Percentiles rank a stretch among this genome's conserved stretches.
phyloP scores from a whole-genome alignment of 371 early-diverging fungal genomes.

The Mucor mucedo region DNA sequence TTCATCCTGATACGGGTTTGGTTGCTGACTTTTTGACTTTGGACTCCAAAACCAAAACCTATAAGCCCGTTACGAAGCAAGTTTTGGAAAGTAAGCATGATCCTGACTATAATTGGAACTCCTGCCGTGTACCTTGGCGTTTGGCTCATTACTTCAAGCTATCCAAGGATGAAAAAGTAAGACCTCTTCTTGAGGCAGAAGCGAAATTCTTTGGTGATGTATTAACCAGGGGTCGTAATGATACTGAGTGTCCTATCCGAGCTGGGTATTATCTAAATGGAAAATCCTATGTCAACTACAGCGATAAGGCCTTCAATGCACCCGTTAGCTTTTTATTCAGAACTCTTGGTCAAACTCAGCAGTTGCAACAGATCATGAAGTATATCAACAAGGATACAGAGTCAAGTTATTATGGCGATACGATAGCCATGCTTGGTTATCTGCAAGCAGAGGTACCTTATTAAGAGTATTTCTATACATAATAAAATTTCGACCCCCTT shows the following conservation, averaged over 20 bases:
- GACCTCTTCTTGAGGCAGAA: slow-evolving; percentile 51
- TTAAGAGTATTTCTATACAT: background rate
- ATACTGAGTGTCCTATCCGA: slow-evolving; percentile 46
- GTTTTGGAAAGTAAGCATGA: slow-evolving; percentile 58
- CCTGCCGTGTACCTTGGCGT: slow-evolving; percentile 64
- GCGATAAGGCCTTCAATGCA: slow-evolving; percentile 63
- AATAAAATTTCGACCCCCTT: background rate
- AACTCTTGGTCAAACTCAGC: slow-evolving; percentile 55
- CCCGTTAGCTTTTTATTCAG: slow-evolving; percentile 64
- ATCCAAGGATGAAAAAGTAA: slow-evolving; percentile 57
- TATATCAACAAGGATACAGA: slow-evolving; percentile 33
- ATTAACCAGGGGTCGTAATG: slow-evolving; percentile 28
- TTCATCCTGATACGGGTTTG: slow-evolving; percentile 60
- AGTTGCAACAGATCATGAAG: slow-evolving; percentile 51
- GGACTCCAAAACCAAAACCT: slow-evolving; percentile 37
- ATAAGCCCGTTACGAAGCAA: slow-evolving; percentile 51
- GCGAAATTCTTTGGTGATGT: slow-evolving; percentile 62
- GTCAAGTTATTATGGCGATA: slow-evolving; percentile 67
- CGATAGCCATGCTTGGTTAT: slow-evolving; percentile 61
- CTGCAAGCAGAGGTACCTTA: slow-evolving; percentile 53
- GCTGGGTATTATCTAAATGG: slow-evolving; percentile 65
- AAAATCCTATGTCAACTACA: slow-evolving; percentile 51
- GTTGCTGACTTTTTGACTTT: slow-evolving; percentile 65
- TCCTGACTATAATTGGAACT: slow-evolving; percentile 58
- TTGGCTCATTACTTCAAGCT: slow-evolving; percentile 62